phyloP scores from a whole-genome alignment of 805 yeast species.

The Isabelozyma heimii region DNA sequence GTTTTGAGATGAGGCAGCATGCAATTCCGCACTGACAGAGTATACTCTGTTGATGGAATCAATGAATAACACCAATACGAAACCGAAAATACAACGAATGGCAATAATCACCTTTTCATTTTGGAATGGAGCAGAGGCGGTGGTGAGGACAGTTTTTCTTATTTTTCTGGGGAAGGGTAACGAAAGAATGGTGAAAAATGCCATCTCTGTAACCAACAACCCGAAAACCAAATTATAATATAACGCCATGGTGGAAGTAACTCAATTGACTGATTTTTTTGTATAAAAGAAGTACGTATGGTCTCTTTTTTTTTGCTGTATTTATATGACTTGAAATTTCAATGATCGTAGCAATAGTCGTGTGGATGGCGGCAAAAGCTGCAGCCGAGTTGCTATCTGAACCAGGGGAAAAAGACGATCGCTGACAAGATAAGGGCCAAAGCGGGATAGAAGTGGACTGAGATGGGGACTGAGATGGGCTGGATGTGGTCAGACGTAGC shows the following conservation, averaged over 20 bases:
- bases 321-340: background rate
- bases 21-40: slow-evolving; percentile 63
- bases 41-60: slow-evolving; percentile 86
- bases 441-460: background rate
- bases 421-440: background rate
- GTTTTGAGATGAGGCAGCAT: slow-evolving; percentile 22
- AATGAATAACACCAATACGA: slow-evolving; percentile 76
- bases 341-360: background rate
- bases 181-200: slow-evolving; percentile 72
- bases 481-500: background rate
- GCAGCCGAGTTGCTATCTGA: background rate
- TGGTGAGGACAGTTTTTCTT: slow-evolving; percentile 64
- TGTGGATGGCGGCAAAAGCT: background rate
- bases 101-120: slow-evolving; percentile 72
- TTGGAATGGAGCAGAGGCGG: slow-evolving; percentile 66
- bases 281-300: background rate
- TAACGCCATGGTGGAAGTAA: slow-evolving; percentile 31
- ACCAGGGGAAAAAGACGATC: background rate
- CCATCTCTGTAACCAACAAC: slow-evolving; percentile 77
- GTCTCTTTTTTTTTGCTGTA: background rate
- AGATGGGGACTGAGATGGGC: background rate
- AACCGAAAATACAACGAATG: slow-evolving; percentile 77
- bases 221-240: slow-evolving; percentile 60
- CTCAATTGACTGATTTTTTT: background rate
- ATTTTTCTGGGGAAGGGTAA: slow-evolving; percentile 78